Base-by-base conservation (phyloP, 257 asterid genomes). In the Salvia miltiorrhiza region DNA sequence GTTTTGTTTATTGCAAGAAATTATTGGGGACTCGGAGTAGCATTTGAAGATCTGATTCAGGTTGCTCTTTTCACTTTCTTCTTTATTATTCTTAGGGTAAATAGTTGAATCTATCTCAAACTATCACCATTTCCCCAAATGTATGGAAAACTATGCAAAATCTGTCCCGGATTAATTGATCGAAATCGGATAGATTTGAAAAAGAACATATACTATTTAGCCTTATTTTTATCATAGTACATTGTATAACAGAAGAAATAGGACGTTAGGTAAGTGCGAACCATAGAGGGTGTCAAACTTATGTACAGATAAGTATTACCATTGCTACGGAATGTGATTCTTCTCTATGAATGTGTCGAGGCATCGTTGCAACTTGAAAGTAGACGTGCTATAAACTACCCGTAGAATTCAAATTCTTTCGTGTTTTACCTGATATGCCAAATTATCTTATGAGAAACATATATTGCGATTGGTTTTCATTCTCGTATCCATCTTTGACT, bases 31-130 rank as follows among this genome's bases (percentile, higher is more conserved):
- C 82, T 80, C 3, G 96, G 98, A 69, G 89, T 92, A 24, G 90
- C 92, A 73, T 86, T 89, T 70, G 94, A 86, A 76, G 98, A 89
- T 82, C 77, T 92, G 70, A 81, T 89, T 77, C 96, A 89, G 93
- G 97, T 92, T 64, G 45, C 54, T 58, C 64, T 32, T 10, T 16
- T 7, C 23, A 8, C 61, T 59, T 16, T 11, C 41, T 37, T 35
- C 50, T 37, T 28, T 48, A 32, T 14, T 26, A 3, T 67, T 37
- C 2, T 7, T 35, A 2, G 40, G 30, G 40, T 35, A 7, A 35
- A 35, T 35, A 35, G 7, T 5, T 1, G 40, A 35, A 35, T 35
- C 40, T 33, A 7, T 4, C 9, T 33, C 39, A 5, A 7, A 4
- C 7, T 4, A 33, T 5, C 39, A 4, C 39, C 7, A 33, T 7